phyloP scores from a whole-genome alignment of 1,139 yeast genomes.

The Pichia sp. region DNA sequence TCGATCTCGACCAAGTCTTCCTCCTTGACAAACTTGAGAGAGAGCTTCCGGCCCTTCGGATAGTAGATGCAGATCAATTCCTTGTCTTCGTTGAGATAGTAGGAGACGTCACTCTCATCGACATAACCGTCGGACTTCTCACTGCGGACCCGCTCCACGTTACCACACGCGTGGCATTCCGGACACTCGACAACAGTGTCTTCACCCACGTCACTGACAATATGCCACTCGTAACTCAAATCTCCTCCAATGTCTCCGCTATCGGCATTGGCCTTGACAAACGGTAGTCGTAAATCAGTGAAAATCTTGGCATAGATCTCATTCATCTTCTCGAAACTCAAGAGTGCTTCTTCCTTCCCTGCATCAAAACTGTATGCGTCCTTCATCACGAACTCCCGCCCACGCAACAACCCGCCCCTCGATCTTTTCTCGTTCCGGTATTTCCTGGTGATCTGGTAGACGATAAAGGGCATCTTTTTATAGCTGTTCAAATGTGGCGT shows the following conservation, averaged over 20 bases:
- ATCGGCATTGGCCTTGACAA: conserved; percentile 81
- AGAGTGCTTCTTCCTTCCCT: conserved; percentile 49
- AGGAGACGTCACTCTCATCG: conserved; percentile 42
- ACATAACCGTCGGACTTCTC: conserved; percentile 23
- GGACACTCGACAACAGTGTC: conserved; percentile 68
- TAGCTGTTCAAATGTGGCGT: conserved; percentile 46
- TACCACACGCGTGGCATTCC: conserved; percentile 60
- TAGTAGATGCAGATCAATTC: conserved; percentile 63
- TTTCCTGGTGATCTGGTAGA: conserved; percentile 79
- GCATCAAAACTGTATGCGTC: conserved; percentile 89
- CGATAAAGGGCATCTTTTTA: conserved; percentile 65
- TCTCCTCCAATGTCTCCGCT: conserved; percentile 92
- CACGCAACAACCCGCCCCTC: conserved; percentile 81
- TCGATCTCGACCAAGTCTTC: conserved; percentile 49
- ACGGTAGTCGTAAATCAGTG: conserved; percentile 64
- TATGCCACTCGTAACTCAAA: conserved; percentile 88
- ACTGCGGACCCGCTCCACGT: conserved; percentile 58
- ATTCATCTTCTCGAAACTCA: conserved; percentile 59
- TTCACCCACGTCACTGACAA: conserved; percentile 67
- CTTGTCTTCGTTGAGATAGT: conserved; percentile 48
- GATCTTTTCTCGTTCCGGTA: conserved; percentile 88
- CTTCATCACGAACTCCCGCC: conserved; percentile 89
- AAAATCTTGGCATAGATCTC: conserved; percentile 65
- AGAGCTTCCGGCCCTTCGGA: conserved; percentile 53
- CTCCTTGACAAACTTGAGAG: conserved; percentile 45